These are phyloP conservation scores for Elsinoe fawcettii DNA, from an alignment of 2,329 filamentous ascomycete species.

Conservation along the genomic window DNA sequence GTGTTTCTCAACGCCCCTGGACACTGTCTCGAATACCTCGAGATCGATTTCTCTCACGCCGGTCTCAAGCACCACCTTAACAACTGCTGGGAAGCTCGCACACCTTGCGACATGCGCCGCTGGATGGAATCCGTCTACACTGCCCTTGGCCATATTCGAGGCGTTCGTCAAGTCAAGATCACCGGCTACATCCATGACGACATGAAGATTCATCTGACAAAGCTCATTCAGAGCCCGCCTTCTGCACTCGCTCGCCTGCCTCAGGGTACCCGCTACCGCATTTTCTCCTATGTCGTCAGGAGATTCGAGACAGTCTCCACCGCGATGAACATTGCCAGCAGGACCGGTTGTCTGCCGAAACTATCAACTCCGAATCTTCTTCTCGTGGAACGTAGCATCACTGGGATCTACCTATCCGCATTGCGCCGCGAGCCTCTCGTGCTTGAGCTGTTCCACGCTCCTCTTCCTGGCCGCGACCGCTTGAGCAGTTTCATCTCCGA, in stretches of 20 bases:
- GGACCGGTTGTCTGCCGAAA: constrained; percentile 15
- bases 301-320: constrained; percentile 20
- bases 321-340: constrained; percentile 17
- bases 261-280: constrained; percentile 23
- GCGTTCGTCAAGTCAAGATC: constrained; percentile 23
- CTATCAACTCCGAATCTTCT: constrained; percentile 28
- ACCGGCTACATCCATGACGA: constrained; percentile 20
- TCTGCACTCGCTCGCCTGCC: constrained; percentile 24
- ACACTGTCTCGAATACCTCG: constrained; percentile 26
- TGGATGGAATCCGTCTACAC: constrained; percentile 20
- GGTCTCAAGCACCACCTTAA: constrained; percentile 24
- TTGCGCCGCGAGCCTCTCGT: constrained; percentile 27
- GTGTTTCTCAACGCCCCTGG: constrained; percentile 20
- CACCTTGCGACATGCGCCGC: constrained; percentile 26
- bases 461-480: constrained; percentile 18
- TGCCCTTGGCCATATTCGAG: constrained; percentile 20
- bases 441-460: constrained; percentile 21
- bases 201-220: constrained; percentile 21
- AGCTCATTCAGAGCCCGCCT: constrained; percentile 20
- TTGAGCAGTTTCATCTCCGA: constrained; percentile 22
- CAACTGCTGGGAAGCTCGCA: constrained; percentile 19
- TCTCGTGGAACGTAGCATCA: constrained; percentile 30
- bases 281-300: constrained; percentile 22
- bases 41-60: constrained; percentile 21
- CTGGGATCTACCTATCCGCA: constrained; percentile 25